These are phyloP conservation scores for Pestalotiopsis sp. DNA, from an alignment of 2,329 filamentous ascomycete genomes.

Conservation along the genomic window DNA sequence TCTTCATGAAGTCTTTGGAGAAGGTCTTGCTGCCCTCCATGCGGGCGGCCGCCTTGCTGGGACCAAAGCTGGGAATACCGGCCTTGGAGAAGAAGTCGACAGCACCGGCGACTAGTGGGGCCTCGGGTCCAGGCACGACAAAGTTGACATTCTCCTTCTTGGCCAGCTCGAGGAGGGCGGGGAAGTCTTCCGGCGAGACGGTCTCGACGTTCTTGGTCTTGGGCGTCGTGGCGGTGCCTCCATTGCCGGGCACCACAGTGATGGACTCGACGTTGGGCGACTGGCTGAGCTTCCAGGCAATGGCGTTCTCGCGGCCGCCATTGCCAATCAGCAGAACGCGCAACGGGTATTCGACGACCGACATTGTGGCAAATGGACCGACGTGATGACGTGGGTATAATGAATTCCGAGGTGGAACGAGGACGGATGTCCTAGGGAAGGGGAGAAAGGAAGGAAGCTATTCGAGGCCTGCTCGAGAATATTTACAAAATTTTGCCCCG, in stretches of 20 bases:
- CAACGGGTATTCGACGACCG: slow-evolving; percentile 41
- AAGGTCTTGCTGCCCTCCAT: slow-evolving; percentile 98
- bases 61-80: slow-evolving; percentile 83
- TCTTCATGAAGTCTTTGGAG: slow-evolving; percentile 97
- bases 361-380: slow-evolving; percentile 12
- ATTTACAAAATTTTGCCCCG: slow-evolving; percentile 5
- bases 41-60: slow-evolving; percentile 78
- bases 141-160: slow-evolving; percentile 75
- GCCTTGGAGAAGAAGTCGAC: slow-evolving; percentile 73
- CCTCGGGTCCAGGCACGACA: slow-evolving; percentile 88
- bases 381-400: not conserved
- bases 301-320: slow-evolving; percentile 90
- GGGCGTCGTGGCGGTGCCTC: slow-evolving; percentile 73
- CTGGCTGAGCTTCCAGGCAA: slow-evolving; percentile 91
- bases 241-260: slow-evolving; percentile 76
- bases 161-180: slow-evolving; percentile 75
- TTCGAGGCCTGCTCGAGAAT: not conserved
- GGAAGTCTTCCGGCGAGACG: slow-evolving; percentile 77
- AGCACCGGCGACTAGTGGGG: slow-evolving; percentile 89
- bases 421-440: slow-evolving; percentile 2
- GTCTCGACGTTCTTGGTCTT: slow-evolving; percentile 74
- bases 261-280: slow-evolving; percentile 80
- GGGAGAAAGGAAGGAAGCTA: not conserved
- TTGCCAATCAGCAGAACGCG: slow-evolving; percentile 88
- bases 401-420: not conserved